These are phyloP conservation scores for Globisporangium orthogonon DNA, from an alignment of 352 stramenopile species.

Conservation along the genomic window DNA sequence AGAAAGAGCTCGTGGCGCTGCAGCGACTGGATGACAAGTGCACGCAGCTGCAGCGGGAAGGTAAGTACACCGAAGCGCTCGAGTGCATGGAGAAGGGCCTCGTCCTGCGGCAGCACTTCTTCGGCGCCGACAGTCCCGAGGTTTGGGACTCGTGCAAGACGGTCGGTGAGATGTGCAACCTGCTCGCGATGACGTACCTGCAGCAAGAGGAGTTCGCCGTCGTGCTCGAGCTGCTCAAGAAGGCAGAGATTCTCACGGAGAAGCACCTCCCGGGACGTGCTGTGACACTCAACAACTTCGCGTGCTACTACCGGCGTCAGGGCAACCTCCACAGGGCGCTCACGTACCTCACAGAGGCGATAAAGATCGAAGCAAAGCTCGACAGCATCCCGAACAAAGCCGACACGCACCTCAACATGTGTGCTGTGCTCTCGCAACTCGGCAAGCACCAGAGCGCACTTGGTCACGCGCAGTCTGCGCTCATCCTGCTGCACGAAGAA, in stretches of 20 bases:
- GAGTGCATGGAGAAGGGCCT: constrained; percentile 93
- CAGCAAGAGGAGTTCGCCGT: constrained; percentile 92
- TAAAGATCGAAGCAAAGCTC: constrained; percentile 88
- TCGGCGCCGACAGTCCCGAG: constrained; percentile 87
- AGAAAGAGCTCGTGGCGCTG: constrained; percentile 85
- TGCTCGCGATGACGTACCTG: constrained; percentile 94
- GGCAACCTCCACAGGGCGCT: constrained; percentile 89
- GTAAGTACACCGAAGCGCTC: constrained; percentile 90
- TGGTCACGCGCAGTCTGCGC: constrained; percentile 87
- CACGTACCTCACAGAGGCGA: constrained; percentile 88
- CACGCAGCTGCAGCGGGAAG: constrained; percentile 86
- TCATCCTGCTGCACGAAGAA: constrained; percentile 93
- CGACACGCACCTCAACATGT: constrained; percentile 94
- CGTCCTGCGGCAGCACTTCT: constrained; percentile 92
- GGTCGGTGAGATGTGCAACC: constrained; percentile 94
- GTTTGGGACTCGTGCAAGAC: constrained; percentile 89
- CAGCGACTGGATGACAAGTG: constrained; percentile 89
- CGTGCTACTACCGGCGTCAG: constrained; percentile 90
- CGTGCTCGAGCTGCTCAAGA: constrained; percentile 90
- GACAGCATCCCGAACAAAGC: constrained; percentile 86
- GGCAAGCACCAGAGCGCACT: constrained; percentile 88
- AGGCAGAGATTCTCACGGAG: constrained; percentile 92
- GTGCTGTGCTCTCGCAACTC: constrained; percentile 90
- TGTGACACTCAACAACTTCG: constrained; percentile 94
- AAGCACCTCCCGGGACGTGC: constrained; percentile 71